Evolutionary conservation across 805 yeast species (phyloP), one percentile per base, ranked within the genome.

Genomic region (Saturnispora silvae): DNA sequence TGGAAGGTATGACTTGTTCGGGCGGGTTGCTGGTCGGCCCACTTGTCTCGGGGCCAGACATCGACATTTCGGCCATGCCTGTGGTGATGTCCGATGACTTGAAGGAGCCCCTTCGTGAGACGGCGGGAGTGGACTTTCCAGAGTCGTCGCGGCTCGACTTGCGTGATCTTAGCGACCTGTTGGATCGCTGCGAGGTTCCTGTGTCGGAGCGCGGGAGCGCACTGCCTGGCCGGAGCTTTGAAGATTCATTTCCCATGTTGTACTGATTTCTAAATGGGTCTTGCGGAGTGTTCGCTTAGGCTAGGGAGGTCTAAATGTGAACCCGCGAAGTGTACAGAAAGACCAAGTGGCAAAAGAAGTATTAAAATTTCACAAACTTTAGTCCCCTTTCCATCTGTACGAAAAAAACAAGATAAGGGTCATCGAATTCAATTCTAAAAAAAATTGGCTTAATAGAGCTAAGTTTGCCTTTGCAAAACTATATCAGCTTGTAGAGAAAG

Each of bases 171-270:
- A 57, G 36, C 2, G 61, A 57, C 34, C 54, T 46, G 2, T 50
- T 44, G 4, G 60, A 55, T 41, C 45, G 45, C 4, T 48, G 45
- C 10, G 61, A 57, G 4, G 53, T 53, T 10, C 50, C 43, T 1
- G 61, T 57, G 42, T 57, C 60, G 4, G 60, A 44, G 30, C 61
- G 45, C 6, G 51, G 38, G 31, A 57, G 52, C 22, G 47, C 49
- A 20, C 59, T 47, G 28, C 35, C 41, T 5, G 48, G 42, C 34
- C 48, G 53, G 17, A 49, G 54, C 38, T 57, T 57, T 3, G 61
- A 57, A 3, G 58, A 47, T 45, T 57, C 60, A 42, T 57, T 57
- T 34, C 61, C 61, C 61, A 57, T 57, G 22, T 26, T 29, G 13
- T 22, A 20, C 17, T 34, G 16, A 10, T 28, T 14, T 25, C 25